Evolutionary conservation across 306 rosid species (phyloP), one percentile per base, ranked within the genome.

Genomic region (Begonia loranthoides): DNA sequence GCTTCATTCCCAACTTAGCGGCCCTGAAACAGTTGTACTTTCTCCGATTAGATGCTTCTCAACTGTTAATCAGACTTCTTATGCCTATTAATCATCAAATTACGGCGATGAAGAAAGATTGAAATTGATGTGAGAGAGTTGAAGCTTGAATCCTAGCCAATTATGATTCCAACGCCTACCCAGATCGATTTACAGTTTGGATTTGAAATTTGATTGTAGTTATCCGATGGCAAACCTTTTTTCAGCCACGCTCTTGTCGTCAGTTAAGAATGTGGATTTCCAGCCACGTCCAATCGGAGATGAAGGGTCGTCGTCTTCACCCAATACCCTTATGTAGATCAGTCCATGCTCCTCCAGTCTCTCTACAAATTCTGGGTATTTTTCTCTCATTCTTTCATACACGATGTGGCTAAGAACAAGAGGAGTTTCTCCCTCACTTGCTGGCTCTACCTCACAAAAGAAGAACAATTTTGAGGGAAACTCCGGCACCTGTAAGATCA

Each of bases 231-330:
- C 13, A 52, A 54, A 87, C 95, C 97, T 90, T 67, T 90, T 70
- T 60, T 78, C 79, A 12, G 99, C 95, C 13, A 90, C 46, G 43
- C 45, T 9, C 71, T 78, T 90, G 56, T 86, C 92, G 2, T 64
- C 33, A 52, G 99, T 90, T 64, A 82, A 65, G 82, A 85, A 82
- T 4, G 99, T 86, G 13, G 99, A 86, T 75, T 80, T 80, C 99
- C 95, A 90, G 15, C 99, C 99, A 28, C 93, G 84, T 39, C 95
- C 94, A 59, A 90, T 90, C 0, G 92, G 86, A 19, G 99, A 86
- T 5, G 79, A 76, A 46, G 88, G 88, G 60, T 86, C 75, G 12
- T 90, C 94, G 0, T 51, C 84, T 72, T 90, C 80, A 3, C 87
- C 92, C 51, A 86, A 67, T 46, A 90, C 78, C 56, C 92, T 72